phyloP scores from a whole-genome alignment of 441 rosid species.

The Gossypium trilobum region DNA sequence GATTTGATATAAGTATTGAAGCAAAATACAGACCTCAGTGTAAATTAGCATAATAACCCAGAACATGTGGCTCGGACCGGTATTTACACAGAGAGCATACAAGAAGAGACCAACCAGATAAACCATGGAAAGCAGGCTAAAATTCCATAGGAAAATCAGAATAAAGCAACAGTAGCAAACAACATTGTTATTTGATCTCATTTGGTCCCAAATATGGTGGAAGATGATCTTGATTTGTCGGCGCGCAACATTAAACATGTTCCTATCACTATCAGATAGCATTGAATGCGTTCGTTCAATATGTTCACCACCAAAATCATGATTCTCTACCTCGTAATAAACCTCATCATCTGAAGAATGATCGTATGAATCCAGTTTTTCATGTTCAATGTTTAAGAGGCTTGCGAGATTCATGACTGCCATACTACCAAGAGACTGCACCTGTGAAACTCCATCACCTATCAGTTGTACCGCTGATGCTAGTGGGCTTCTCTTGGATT shows the following conservation, averaged over 20 bases:
- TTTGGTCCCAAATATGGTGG: constrained; percentile 56
- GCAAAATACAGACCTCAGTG: constrained; percentile 53
- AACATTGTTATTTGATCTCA: constrained; percentile 54
- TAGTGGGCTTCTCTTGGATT: constrained; percentile 37
- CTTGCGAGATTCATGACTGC: constrained; percentile 58
- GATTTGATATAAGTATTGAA: constrained; percentile 59
- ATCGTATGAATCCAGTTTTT: constrained; percentile 36
- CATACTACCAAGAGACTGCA: constrained; percentile 60
- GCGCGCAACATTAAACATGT: constrained; percentile 38
- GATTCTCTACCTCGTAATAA: constrained; percentile 36
- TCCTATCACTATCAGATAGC: constrained; percentile 37
- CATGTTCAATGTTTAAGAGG: constrained; percentile 47
- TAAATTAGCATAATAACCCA: constrained; percentile 63
- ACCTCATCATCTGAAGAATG: constrained; percentile 31
- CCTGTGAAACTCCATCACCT: constrained; percentile 70
- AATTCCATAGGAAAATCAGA: constrained; percentile 61
- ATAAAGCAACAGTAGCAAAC: constrained; percentile 65
- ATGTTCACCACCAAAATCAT: constrained; percentile 20
- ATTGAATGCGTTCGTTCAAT: constrained; percentile 38
- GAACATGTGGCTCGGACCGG: constrained; percentile 58
- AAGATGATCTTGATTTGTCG: constrained; percentile 55
- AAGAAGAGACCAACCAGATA: constrained; percentile 60
- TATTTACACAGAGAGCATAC: constrained; percentile 55
- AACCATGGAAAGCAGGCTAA: constrained; percentile 63
- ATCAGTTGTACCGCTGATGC: constrained; percentile 59